Conservation (phyloP, 208 protist genomes). For the Leishmania tarentolae region DNA sequence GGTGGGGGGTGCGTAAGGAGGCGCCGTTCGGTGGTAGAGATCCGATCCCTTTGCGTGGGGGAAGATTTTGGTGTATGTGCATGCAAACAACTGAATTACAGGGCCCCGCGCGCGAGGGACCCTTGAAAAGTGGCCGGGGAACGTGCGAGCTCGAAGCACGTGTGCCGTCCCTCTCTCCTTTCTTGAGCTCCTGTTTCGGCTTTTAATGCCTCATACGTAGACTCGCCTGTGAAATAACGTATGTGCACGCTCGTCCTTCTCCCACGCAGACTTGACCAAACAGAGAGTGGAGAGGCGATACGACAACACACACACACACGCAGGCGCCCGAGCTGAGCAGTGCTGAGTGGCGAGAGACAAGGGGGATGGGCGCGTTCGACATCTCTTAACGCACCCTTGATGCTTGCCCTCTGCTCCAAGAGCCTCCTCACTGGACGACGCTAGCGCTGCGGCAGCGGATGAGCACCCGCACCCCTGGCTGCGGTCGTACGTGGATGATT, state of each 20-base stretch:
- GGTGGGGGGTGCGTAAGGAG: too few relatives aligned
- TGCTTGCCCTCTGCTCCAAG: neutral
- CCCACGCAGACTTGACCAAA: too few relatives aligned
- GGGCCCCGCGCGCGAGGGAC: too few relatives aligned
- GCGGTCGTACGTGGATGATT: slow-evolving; percentile 53
- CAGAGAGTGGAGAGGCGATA: too few relatives aligned
- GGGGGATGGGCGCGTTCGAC: neutral
- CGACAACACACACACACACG: neutral
- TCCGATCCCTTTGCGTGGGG: too few relatives aligned
- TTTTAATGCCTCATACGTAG: too few relatives aligned
- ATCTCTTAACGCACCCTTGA: neutral
- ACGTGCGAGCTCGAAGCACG: neutral
- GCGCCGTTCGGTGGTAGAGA: too few relatives aligned
- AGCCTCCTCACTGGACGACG: slow-evolving; percentile 42
- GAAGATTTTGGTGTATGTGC: too few relatives aligned
- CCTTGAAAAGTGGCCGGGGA: too few relatives aligned
- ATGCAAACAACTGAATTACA: too few relatives aligned
- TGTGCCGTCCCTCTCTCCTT: neutral
- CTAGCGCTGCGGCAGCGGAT: slow-evolving; percentile 66
- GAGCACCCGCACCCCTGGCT: slow-evolving; percentile 32
- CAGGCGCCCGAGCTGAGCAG: neutral
- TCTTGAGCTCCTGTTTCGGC: neutral
- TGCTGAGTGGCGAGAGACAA: neutral
- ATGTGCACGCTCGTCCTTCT: too few relatives aligned
- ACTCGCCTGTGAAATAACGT: too few relatives aligned